Conservation (phyloP, 1,284 basidiomycete genomes). For the Ceratobasidium papillatum region DNA sequence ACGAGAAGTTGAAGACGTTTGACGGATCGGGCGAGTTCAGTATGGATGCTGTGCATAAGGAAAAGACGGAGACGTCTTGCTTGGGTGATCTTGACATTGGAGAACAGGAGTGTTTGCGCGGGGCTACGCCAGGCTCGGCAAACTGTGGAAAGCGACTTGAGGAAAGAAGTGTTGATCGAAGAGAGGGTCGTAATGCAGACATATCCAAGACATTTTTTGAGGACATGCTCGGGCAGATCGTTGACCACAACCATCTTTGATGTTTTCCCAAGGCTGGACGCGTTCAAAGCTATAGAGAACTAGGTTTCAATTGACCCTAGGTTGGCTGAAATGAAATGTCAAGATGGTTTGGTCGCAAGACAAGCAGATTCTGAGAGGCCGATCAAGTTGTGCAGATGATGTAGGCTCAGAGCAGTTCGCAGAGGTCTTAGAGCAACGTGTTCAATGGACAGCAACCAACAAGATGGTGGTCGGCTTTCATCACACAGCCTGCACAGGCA, state of each 20-base stretch:
- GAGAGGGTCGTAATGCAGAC: conserved; percentile 32
- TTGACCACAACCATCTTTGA: neutral
- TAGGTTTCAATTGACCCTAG: neutral
- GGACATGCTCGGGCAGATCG: conserved; percentile 13
- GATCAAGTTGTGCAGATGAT: neutral
- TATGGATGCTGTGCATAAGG: conserved; percentile 23
- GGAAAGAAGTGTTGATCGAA: conserved; percentile 24
- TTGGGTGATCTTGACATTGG: conserved; percentile 26
- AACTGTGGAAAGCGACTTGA: conserved; percentile 13
- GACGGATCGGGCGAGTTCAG: conserved; percentile 31
- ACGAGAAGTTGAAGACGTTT: conserved; percentile 28
- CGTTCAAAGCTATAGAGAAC: neutral
- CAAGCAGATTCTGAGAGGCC: neutral
- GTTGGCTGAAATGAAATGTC: neutral
- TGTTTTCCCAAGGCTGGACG: neutral
- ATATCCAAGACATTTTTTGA: conserved; percentile 29
- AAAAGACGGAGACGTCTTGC: conserved; percentile 29
- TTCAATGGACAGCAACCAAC: neutral
- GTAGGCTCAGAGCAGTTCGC: no score
- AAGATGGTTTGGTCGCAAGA: no score
- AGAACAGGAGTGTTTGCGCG: conserved; percentile 25
- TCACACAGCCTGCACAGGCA: conserved; percentile 2
- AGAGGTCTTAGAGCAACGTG: neutral
- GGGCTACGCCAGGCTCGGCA: conserved; percentile 30
- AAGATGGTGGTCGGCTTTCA: neutral